Conservation (phyloP, 148 eudicot species). For the Dianthus caryophyllus region DNA sequence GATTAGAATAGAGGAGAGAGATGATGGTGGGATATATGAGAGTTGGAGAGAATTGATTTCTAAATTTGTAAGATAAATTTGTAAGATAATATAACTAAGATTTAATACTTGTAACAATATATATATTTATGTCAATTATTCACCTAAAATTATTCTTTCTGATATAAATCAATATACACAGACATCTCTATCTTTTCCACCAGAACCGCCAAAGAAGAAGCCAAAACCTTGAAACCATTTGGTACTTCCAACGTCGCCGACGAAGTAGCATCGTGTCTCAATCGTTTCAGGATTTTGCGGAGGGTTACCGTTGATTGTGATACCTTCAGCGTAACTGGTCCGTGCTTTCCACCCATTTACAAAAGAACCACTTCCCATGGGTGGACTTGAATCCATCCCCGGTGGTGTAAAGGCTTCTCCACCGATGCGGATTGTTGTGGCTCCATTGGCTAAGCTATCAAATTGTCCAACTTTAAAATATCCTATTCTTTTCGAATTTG, state of each 20-base stretch:
- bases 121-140: no score
- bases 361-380: background rate
- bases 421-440: background rate
- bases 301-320: background rate
- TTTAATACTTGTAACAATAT: no score
- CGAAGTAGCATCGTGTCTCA: background rate
- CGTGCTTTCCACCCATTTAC: background rate
- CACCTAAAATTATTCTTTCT: no score
- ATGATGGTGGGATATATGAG: no score
- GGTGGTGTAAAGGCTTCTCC: background rate
- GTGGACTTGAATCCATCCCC: background rate
- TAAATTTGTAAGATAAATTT: no score
- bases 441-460: background rate
- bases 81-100: no score
- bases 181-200: background rate
- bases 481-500: background rate
- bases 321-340: background rate
- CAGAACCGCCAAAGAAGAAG: background rate
- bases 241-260: background rate
- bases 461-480: background rate
- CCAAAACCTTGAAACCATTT: background rate
- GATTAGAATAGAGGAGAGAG: no score
- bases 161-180: no score
- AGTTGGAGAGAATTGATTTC: no score
- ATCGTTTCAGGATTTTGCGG: background rate